Percentiles rank a stretch among this genome's conserved stretches.
phyloP scores from a whole-genome alignment of 2,329 filamentous ascomycete species.

The Cladosporium sp. region DNA sequence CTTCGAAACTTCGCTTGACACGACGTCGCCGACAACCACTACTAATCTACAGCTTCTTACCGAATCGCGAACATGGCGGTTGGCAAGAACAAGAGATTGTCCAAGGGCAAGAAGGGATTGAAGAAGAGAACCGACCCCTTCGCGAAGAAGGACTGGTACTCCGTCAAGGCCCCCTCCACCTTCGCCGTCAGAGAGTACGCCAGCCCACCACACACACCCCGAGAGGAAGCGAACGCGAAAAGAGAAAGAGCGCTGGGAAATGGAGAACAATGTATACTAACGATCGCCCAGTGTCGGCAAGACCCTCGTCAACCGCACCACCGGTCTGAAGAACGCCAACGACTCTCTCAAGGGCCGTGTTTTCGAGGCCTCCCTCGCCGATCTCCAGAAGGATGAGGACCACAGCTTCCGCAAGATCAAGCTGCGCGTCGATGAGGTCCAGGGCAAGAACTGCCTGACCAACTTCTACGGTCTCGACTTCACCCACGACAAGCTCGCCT shows the following conservation, averaged over 20 bases:
- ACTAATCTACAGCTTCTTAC: slow-evolving; percentile 14
- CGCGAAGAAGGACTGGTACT: slow-evolving; percentile 97
- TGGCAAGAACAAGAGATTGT: slow-evolving; percentile 99
- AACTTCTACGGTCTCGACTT: slow-evolving; percentile 99
- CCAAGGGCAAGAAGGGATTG: slow-evolving; percentile 99
- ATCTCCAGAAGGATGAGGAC: slow-evolving; percentile 99
- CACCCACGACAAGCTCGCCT: slow-evolving; percentile 99
- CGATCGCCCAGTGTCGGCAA: slow-evolving; percentile 80
- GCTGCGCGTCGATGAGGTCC: slow-evolving; percentile 96
- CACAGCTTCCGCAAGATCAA: slow-evolving; percentile 99
- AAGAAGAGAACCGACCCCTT: slow-evolving; percentile 99
- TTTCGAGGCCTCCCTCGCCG: slow-evolving; percentile 97
- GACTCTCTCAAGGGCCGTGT: slow-evolving; percentile 98
- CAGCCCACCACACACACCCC: slow-evolving; percentile 17
- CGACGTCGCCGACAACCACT: slow-evolving; percentile 14
- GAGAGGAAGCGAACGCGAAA: slow-evolving; percentile 1
- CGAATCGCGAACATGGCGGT: slow-evolving; percentile 59
- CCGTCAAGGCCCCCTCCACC: slow-evolving; percentile 95
- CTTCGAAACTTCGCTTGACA: slow-evolving; percentile 7
- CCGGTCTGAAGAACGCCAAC: slow-evolving; percentile 99
- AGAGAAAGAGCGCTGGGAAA: slow-evolving; percentile 13
- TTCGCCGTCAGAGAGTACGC: slow-evolving; percentile 97
- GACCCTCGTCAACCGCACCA: slow-evolving; percentile 98
- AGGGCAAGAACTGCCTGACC: slow-evolving; percentile 99
- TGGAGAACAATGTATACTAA: slow-evolving; percentile 28